phyloP scores from a whole-genome alignment of 495 filamentous ascomycete genomes.

The Aspergillus asperescens region DNA sequence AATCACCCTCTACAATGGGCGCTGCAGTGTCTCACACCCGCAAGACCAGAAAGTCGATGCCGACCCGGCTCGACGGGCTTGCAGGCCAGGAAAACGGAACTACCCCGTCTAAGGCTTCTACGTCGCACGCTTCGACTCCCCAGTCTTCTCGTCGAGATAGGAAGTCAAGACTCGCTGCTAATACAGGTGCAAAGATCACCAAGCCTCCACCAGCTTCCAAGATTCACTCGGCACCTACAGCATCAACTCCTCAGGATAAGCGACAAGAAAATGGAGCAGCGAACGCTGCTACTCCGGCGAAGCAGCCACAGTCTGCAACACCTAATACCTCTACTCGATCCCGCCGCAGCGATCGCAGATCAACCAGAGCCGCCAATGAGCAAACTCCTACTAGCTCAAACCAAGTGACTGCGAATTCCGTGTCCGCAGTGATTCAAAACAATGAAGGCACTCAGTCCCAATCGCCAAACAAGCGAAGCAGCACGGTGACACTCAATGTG shows the following conservation, averaged over 20 bases:
- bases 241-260: neutral
- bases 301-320: neutral
- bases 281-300: slow-evolving; percentile 8
- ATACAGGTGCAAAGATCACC: slow-evolving; percentile 1
- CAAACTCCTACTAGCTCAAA: neutral
- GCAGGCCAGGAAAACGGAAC: slow-evolving; percentile 3
- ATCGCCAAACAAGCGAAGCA: slow-evolving; percentile 5
- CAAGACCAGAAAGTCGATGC: slow-evolving; percentile 17
- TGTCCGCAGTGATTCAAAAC: neutral
- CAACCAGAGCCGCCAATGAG: neutral
- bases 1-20: slow-evolving; percentile 4
- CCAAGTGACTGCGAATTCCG: neutral
- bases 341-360: slow-evolving; percentile 14
- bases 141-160: slow-evolving; percentile 16
- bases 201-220: slow-evolving; percentile 5
- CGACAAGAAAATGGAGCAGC: neutral
- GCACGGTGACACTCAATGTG: slow-evolving; percentile 18
- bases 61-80: slow-evolving; percentile 13
- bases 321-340: slow-evolving; percentile 9
- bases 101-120: slow-evolving; percentile 1
- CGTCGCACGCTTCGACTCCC: slow-evolving; percentile 12
- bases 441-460: neutral
- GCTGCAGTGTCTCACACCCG: slow-evolving; percentile 6
- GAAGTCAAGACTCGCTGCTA: slow-evolving; percentile 8
- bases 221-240: slow-evolving; percentile 1